Evolutionary conservation across 2,329 filamentous ascomycete species (phyloP), one percentile per base, ranked within the genome.

Genomic region (Fusarium sp.): DNA sequence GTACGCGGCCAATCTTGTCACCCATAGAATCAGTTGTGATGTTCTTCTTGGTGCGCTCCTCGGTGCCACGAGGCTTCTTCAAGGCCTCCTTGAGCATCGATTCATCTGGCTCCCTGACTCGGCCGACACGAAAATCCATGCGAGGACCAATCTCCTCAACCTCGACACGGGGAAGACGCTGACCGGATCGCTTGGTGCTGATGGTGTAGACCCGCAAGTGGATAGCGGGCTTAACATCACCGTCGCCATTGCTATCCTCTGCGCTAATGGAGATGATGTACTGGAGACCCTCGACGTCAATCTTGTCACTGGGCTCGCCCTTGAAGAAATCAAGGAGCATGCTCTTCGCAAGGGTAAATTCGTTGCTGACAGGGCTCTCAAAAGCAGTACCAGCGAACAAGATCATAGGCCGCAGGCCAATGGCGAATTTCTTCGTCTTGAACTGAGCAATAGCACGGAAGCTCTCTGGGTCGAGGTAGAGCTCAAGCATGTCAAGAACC

Each of bases 131-230:
- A 82, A 98, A 95, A 84, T 98, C 94, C 84, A 98, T 94, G 73
- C 95, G 89, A 9, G 96, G 96, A 0, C 96, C 95, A 85, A 98
- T 97, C 85, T 98, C 95, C 82, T 97, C 94, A 63, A 98, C 88
- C 81, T 98, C 95, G 23, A 99, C 93, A 60, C 94, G 90, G 12
- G 96, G 96, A 48, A 98, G 85, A 78, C 92, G 93, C 82, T 96
- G 93, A 12, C 94, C 94, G 74, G 92, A 94, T 79, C 92, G 92
- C 87, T 93, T 93, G 54, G 96, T 98, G 78, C 88, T 87, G 76
- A 98, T 92, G 76, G 94, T 89, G 83, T 98, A 98, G 79, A 93
- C 91, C 67, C 96, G 90, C 77, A 98, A 80, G 81, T 89, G 88
- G 66, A 92, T 86, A 35, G 82, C 82, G 21, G 90, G 88, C 80